These are phyloP conservation scores for Candida anutae DNA, from an alignment of 1,139 yeast genomes.

Conservation along the genomic window DNA sequence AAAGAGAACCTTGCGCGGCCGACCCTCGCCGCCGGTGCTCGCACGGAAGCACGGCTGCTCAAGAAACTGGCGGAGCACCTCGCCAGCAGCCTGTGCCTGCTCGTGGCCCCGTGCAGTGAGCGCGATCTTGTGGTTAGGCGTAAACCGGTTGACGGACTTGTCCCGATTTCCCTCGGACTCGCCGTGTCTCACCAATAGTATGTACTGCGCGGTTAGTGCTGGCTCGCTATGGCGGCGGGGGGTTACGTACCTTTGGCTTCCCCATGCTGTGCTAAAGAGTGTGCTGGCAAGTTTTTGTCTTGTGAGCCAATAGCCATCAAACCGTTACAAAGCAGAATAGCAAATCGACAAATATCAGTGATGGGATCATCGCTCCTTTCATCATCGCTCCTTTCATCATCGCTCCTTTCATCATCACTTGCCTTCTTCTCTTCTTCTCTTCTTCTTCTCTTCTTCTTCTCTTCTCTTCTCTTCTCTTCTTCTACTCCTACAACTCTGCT, in stretches of 20 bases:
- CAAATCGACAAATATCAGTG: no score
- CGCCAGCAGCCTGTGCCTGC: conserved; percentile 68
- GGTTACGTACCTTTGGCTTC: conserved; percentile 51
- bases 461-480: no score
- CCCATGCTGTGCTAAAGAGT: conserved; percentile 35
- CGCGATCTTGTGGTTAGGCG: conserved; percentile 73
- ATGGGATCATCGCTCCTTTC: no score
- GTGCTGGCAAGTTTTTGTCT: no score
- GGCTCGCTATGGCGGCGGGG: no score
- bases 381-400: no score
- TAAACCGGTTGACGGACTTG: conserved; percentile 63
- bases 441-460: no score
- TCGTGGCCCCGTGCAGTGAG: conserved; percentile 60
- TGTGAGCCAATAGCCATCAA: no score
- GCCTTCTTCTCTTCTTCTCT: no score
- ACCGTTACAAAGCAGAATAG: no score
- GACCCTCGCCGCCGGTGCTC: conserved; percentile 10
- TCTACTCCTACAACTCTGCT: no score
- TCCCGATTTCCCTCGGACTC: conserved; percentile 87
- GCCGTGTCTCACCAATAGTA: conserved; percentile 79
- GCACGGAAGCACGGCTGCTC: conserved; percentile 38
- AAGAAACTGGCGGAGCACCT: conserved; percentile 44
- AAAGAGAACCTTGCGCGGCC: conserved; percentile 39
- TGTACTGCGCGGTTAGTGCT: conserved; percentile 50
- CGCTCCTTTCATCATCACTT: no score